Evolutionary conservation across 768 basidiomycete species (phyloP), one percentile per base, ranked within the genome.

Genomic region (Leccinum pellstonianum): DNA sequence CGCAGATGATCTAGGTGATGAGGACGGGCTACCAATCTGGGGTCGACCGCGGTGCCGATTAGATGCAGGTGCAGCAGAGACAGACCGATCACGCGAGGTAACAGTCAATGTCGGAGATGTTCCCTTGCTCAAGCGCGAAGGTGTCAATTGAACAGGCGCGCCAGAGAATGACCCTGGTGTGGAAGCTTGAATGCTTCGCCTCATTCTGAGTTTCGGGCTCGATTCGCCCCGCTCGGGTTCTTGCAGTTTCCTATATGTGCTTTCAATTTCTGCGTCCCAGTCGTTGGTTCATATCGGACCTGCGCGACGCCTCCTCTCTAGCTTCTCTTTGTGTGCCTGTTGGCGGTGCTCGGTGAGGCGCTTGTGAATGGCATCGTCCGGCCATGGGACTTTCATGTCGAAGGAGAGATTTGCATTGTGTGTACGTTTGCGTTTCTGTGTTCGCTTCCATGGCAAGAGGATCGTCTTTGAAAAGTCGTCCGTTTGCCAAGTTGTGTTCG

Each of bases 401-500:
- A 74, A 62, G 5, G 74, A 73, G 15, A 64, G 61, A 3, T 60
- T 57, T 2, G 77, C 79, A 3, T 74, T 56, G 11, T 58, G 41
- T 0, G 27, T 55, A 9, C 81, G 75, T 21, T 64, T 61, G n/a
- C 62, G 62, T 35, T 65, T 63, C 56, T 80, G 78, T 9, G 43
- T 54, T 15, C 53, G 57, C 10, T 74, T 70, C 80, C 80, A 84
- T 21, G 27, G n/a, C 17, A 33, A 61, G 57, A 76, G 54, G 49
- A 74, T 49, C 3, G 38, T 5, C 4, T 57, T 59, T 6, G 72
- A 66, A n/a, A 70, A 61, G 11, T 19, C 52, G 14, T 67, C 66
- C 23, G 68, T 71, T 41, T 79, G 68, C 84, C 84, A 86, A 7
- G 85, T 85, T 1, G 79, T 80, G 61, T 80, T 82, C 7, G 84